Evolutionary conservation across 1,139 yeast species (phyloP), one percentile per base, ranked within the genome.

Genomic region (Debaryomyces subglobosus): DNA sequence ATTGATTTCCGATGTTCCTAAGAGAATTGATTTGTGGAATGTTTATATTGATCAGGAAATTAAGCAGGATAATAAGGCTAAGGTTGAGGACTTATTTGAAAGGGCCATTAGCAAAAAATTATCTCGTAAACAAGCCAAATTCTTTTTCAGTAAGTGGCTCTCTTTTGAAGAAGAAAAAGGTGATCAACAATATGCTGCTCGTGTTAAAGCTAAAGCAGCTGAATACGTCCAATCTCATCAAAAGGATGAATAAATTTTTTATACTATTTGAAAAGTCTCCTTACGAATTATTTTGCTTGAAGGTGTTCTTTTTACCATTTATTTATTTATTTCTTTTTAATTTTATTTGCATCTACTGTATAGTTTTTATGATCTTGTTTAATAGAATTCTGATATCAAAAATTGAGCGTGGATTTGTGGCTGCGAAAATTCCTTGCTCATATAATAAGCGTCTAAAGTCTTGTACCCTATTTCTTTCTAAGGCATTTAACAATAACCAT

Each of bases 41-140:
- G 95, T 92, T 40, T 91, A 91, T 68, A 81, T 92, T 55, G 99
- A 94, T 67, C 96, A 89, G 69, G 98, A 94, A 69, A 85, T 89
- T 64, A 89, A 88, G 67, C 58, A 59, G 29, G 74, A 68, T 45
- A 83, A 83, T 44, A 82, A 82, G 66, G 74, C 75, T 55, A 84
- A 84, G 65, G 86, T 84, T 36, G 94, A 86, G 62, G 86, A 81
- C 25, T 74, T 94, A 53, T 92, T 91, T 61, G 97, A 91, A 68
- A 82, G 98, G 64, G 90, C 87, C 5, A 65, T 82, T 48, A 60
- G 73, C 23, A 83, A 80, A 67, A 89, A 88, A 68, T 69, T 92
- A 50, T 78, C 88, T n/a, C 82, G 86, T 68, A 94, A 92, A 67
- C 97, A 91, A 71, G 97, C 97, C 58, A 91, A 89, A 70, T 90